phyloP scores from a whole-genome alignment of 306 rosid genomes.

The Gastrolobium bilobum region DNA sequence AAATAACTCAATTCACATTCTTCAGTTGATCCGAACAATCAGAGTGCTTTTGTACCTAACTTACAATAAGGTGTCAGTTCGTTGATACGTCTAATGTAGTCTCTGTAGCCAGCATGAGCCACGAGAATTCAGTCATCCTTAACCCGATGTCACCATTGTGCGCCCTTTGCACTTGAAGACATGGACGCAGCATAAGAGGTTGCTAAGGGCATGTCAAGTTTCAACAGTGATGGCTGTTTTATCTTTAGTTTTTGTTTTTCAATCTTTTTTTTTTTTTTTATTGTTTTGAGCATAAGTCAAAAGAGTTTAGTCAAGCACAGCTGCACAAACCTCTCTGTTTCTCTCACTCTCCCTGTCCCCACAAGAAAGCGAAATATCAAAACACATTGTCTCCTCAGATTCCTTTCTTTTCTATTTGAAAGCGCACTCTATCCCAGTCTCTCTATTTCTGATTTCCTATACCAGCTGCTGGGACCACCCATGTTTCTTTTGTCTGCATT shows the following conservation, averaged over 20 bases:
- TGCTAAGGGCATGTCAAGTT: conserved; percentile 50
- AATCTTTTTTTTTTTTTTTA: conserved; percentile 8
- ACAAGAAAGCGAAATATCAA: conserved; percentile 86
- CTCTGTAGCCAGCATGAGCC: conserved; percentile 75
- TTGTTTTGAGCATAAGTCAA: conserved; percentile 73
- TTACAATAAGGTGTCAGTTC: conserved; percentile 67
- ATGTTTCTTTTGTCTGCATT: conserved; percentile 92
- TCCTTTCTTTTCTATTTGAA: conserved; percentile 73
- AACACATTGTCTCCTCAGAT: conserved; percentile 84
- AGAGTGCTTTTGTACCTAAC: conserved; percentile 24
- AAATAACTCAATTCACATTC: too few species aligned
- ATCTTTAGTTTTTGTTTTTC: conserved; percentile 42
- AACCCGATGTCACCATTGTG: conserved; percentile 48
- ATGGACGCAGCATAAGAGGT: conserved; percentile 44
- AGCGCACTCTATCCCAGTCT: conserved; percentile 56
- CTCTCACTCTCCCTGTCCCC: conserved; percentile 58
- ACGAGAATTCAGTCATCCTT: conserved; percentile 56
- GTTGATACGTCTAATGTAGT: conserved; percentile 68
- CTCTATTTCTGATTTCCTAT: conserved; percentile 67
- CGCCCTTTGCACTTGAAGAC: conserved; percentile 56
- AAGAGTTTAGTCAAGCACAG: conserved; percentile 66
- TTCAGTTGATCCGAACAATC: too few species aligned
- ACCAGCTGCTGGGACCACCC: conserved; percentile 87
- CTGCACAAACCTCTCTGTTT: conserved; percentile 49
- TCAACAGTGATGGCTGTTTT: conserved; percentile 56